Evolutionary conservation across 768 basidiomycete genomes (phyloP).

Genomic region (Boletus speciosus): DNA sequence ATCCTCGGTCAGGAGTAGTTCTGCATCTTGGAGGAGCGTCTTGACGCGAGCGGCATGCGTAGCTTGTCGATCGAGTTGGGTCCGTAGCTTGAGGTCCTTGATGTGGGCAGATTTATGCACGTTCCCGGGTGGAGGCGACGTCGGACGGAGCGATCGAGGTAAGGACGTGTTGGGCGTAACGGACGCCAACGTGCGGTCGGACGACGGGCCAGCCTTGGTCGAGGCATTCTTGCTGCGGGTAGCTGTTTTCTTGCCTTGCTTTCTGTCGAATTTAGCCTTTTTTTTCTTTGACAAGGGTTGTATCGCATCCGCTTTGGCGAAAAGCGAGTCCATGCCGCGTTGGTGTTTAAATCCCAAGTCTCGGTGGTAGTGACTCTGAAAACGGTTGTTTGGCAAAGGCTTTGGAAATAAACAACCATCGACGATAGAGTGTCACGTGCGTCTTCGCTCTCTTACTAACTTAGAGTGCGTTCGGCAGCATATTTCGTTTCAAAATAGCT

Average conservation of each 20-base stretch:
- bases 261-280: slow-evolving; percentile 25
- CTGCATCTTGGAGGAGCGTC: slow-evolving; percentile 64
- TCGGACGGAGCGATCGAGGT: slow-evolving; percentile 65
- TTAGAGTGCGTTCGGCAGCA: no score
- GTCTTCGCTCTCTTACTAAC: no score
- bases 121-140: slow-evolving; percentile 44
- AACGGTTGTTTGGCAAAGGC: slow-evolving; percentile 13
- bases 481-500: no score
- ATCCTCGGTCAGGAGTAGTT: slow-evolving; percentile 65
- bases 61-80: slow-evolving; percentile 60
- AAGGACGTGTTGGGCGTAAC: slow-evolving; percentile 55
- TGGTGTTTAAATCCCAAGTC: background rate
- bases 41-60: slow-evolving; percentile 60
- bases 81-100: slow-evolving; percentile 71
- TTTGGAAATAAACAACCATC: slow-evolving; percentile 14
- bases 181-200: slow-evolving; percentile 56
- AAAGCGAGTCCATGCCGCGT: slow-evolving; percentile 56
- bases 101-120: slow-evolving; percentile 57
- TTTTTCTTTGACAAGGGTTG: slow-evolving; percentile 46
- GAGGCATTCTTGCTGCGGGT: slow-evolving; percentile 4
- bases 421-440: no score
- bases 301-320: slow-evolving; percentile 65
- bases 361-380: background rate
- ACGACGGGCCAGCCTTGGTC: slow-evolving; percentile 21
- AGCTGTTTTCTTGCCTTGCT: slow-evolving; percentile 24